Base-by-base conservation (phyloP, 805 yeast genomes). In the Wickerhamiella occidentalis region DNA sequence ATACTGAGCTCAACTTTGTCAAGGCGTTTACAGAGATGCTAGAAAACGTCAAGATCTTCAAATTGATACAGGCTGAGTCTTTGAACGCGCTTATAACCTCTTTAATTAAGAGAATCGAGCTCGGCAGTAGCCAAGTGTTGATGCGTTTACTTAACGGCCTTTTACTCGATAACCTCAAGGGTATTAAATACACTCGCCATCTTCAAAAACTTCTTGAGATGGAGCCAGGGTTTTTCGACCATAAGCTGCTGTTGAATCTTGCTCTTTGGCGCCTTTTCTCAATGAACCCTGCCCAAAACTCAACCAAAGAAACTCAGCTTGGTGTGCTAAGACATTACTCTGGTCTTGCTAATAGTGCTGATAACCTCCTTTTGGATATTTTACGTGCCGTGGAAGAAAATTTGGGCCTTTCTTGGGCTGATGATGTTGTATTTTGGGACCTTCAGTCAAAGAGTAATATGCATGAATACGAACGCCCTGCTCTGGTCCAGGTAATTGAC, bases 261-360 rank as follows among this genome's bases (percentile, higher is more conserved):
- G 54, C 77, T 21, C 57, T 85, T 1, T 70, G 67, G 54, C 62
- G 65, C 22, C 64, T 87, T n/a, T 79, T 73, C 61, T 58, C 62
- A 13, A 57, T 70, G 40, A 76, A 81, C 56, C 60, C 68, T 0
- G 55, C 67, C 0, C 67, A 66, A 28, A 74, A 74, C 48, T 69
- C 85, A 0, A 77, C 68, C 6, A 44, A 55, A 7, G 63, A 67
- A 0, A 61, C 81, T 7, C 76, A 79, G 58, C 71, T 71, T 22
- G 72, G 67, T 43, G 47, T 85, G 1, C 58, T 82, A 9, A 61
- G 64, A 6, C 68, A 75, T 41, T 86, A 82, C 59, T 62, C 65
- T n/a, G 96, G 95, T 3, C 70, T 88, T 0, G 65, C 70, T 2
- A 61, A 74, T 13, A 66, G 78, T 1, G 76, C 75, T 33, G 96